Percentiles rank a stretch among this genome's conserved stretches.
Evolutionary conservation across 208 protist species (phyloP).

Genomic region (Perkinsela sp.): DNA sequence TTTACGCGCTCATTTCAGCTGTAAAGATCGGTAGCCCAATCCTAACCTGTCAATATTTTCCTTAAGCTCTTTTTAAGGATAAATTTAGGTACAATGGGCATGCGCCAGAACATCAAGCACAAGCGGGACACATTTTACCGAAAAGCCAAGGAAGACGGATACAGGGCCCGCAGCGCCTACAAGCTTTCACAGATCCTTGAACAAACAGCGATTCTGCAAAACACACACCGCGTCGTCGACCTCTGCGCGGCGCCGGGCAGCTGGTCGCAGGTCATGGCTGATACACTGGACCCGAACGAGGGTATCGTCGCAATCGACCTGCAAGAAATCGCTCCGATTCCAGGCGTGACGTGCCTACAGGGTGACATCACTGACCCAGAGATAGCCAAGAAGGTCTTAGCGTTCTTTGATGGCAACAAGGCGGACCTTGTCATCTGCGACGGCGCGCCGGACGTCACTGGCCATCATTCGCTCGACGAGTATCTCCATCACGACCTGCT

Average conservation of each 20-base stretch:
- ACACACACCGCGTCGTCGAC: slow-evolving; percentile 79
- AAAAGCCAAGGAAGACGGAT: slow-evolving; percentile 96
- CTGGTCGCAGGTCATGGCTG: slow-evolving; percentile 70
- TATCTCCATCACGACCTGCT: slow-evolving; percentile 92
- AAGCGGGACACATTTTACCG: slow-evolving; percentile 97
- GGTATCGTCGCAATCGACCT: slow-evolving; percentile 75
- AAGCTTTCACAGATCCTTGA: slow-evolving; percentile 97
- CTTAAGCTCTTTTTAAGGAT: too few relatives aligned
- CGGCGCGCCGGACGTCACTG: slow-evolving; percentile 94
- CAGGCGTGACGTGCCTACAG: slow-evolving; percentile 25
- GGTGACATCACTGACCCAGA: slow-evolving; percentile 10
- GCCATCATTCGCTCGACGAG: slow-evolving; percentile 95
- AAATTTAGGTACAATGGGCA: too few relatives aligned
- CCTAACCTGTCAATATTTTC: too few relatives aligned
- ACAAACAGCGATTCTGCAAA: slow-evolving; percentile 80
- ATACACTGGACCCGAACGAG: background rate
- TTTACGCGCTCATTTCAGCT: too few relatives aligned
- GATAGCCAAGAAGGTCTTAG: slow-evolving; percentile 2
- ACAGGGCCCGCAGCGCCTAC: slow-evolving; percentile 90
- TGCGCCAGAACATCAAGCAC: slow-evolving; percentile 78
- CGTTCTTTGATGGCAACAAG: slow-evolving; percentile 9
- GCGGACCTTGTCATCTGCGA: slow-evolving; percentile 94
- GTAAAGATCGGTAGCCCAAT: too few relatives aligned
- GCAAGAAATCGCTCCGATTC: slow-evolving; percentile 79
- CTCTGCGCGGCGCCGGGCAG: slow-evolving; percentile 90